Evolutionary conservation across 805 yeast species (phyloP).

Genomic region (Yamadazyma nakazawae): DNA sequence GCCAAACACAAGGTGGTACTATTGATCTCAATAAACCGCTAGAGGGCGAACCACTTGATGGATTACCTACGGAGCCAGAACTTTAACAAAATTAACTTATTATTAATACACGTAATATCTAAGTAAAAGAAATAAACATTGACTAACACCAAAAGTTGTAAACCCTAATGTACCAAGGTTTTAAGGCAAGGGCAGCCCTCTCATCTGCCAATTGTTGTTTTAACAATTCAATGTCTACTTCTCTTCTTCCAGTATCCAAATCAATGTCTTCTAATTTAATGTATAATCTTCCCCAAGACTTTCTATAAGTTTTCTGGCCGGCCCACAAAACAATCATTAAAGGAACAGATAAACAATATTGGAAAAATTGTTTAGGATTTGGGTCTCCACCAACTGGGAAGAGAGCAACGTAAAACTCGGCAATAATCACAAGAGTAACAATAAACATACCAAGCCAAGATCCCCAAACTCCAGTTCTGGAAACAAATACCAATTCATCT

Average conservation of each 20-base stretch:
- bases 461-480: constrained; percentile 38
- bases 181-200: constrained; percentile 21
- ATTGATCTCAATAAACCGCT: not conserved
- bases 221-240: constrained; percentile 33
- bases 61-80: not conserved
- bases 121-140: not conserved
- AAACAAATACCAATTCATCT: constrained; percentile 34
- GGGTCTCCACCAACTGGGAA: constrained; percentile 30
- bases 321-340: constrained; percentile 44
- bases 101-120: not conserved
- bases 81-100: not conserved
- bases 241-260: constrained; percentile 44
- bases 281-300: constrained; percentile 28
- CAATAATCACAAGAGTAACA: constrained; percentile 31
- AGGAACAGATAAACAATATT: constrained; percentile 48
- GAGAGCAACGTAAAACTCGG: constrained; percentile 39
- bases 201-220: constrained; percentile 43
- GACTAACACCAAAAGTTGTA: constrained; percentile 33
- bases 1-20: constrained; percentile 11
- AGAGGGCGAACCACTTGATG: constrained; percentile 1
- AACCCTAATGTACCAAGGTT: constrained; percentile 26
- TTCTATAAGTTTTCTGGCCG: constrained; percentile 36
- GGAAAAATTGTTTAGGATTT: constrained; percentile 44
- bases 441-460: constrained; percentile 32
- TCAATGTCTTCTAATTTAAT: constrained; percentile 35